These are phyloP conservation scores for Sporothrix globosa DNA, from an alignment of 2,329 filamentous ascomycete genomes.

Conservation along the genomic window DNA sequence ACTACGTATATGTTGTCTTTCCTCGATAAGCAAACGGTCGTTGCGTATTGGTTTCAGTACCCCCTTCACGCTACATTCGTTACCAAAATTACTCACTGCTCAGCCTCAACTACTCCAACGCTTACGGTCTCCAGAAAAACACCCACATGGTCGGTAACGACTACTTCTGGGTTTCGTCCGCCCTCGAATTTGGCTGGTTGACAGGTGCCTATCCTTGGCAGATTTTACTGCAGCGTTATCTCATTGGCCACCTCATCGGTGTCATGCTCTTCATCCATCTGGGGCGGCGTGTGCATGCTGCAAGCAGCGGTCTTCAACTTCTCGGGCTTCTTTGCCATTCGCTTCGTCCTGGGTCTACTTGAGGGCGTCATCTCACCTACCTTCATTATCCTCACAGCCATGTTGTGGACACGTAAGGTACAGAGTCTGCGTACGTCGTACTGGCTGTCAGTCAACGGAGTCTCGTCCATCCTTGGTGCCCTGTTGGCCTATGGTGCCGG, in stretches of 20 bases:
- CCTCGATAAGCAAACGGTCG: slow-evolving; percentile 42
- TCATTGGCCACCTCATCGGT: slow-evolving; percentile 49
- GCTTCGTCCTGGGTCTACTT: slow-evolving; percentile 47
- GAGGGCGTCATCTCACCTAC: slow-evolving; percentile 49
- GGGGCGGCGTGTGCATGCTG: slow-evolving; percentile 39
- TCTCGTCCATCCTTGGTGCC: slow-evolving; percentile 41
- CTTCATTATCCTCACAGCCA: slow-evolving; percentile 46
- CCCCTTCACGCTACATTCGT: too few relatives aligned
- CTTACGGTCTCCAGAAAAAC: slow-evolving; percentile 49
- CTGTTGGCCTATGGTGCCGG: slow-evolving; percentile 43
- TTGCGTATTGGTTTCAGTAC: too few relatives aligned
- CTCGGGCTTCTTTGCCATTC: slow-evolving; percentile 43
- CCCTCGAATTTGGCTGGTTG: slow-evolving; percentile 51
- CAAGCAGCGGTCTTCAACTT: slow-evolving; percentile 44
- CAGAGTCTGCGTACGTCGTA: slow-evolving; percentile 46
- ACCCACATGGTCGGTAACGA: slow-evolving; percentile 48
- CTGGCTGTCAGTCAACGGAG: slow-evolving; percentile 43
- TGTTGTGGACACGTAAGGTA: slow-evolving; percentile 46
- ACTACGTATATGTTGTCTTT: slow-evolving; percentile 45
- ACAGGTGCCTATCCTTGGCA: slow-evolving; percentile 48
- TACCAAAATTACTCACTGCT: neutral
- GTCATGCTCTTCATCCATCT: slow-evolving; percentile 53
- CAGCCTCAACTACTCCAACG: slow-evolving; percentile 46
- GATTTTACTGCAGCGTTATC: slow-evolving; percentile 47
- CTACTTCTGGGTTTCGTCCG: slow-evolving; percentile 51